These are phyloP conservation scores for Fragaria ananassa DNA, from an alignment of 306 rosid species.

Conservation along the genomic window DNA sequence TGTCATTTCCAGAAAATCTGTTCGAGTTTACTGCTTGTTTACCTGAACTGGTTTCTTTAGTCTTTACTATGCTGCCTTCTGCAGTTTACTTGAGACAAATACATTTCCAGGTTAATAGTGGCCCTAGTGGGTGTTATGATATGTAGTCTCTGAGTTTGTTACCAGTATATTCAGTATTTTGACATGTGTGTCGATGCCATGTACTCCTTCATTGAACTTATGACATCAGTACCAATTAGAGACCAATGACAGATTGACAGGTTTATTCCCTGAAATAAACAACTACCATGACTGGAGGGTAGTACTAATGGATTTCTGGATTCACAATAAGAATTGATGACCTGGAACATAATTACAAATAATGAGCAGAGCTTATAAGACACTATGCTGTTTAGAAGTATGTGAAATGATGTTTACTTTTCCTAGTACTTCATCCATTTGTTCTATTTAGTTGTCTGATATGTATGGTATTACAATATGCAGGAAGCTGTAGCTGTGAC, in stretches of 20 bases:
- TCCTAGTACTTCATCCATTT: background rate
- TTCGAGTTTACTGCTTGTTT: background rate
- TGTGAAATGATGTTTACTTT: background rate
- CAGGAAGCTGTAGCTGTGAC: constrained; percentile 93
- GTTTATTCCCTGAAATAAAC: background rate
- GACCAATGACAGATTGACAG: background rate
- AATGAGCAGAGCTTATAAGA: background rate
- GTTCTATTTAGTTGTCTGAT: constrained; percentile 13
- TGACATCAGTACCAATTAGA: background rate
- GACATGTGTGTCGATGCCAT: too few relatives aligned
- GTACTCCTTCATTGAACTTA: too few relatives aligned
- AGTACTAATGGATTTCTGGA: background rate
- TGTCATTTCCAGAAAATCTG: background rate
- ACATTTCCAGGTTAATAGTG: background rate
- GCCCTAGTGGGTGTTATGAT: background rate
- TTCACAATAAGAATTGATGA: background rate
- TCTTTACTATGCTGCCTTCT: background rate
- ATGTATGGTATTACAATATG: constrained; percentile 14
- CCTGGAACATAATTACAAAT: background rate
- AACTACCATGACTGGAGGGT: background rate
- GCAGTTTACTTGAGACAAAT: background rate
- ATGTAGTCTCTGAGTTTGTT: too few relatives aligned
- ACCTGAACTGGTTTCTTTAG: background rate
- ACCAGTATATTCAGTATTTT: background rate
- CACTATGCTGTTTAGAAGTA: background rate